Base-by-base conservation (phyloP, 2,329 filamentous ascomycete genomes). In the Penicillium freii region DNA sequence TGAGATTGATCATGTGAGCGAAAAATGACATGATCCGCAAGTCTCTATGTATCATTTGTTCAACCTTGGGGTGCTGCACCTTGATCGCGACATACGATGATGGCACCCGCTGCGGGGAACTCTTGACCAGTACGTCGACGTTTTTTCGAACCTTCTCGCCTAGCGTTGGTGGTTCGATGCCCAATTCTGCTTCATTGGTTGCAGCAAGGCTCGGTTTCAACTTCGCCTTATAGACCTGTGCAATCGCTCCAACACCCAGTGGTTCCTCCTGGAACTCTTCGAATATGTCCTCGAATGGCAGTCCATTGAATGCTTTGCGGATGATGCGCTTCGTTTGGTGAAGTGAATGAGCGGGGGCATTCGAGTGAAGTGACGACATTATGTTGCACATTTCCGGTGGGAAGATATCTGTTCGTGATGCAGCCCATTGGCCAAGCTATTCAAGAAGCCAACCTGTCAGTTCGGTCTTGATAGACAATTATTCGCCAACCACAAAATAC, bases 201-300 rank as follows among this genome's bases (percentile, higher is more conserved):
- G 81, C 82, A 6, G 89, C 86, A 51, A 97, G 78, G 65, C 90
- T 87, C 0, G 89, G 84, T 69, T 92, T 95, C 45, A 99, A 77
- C 73, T 92, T 97, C 0, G 94, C 94, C 71, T 91, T 95, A 82
- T 99, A 99, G 3, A 97, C 94, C 73, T 99, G 94, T 0, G 94
- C 94, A 67, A 99, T 97, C 31, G 94, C 94, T 11, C 94, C 94
- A 0, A 97, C 93, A 1, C 94, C 94, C 0, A 99, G 79, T 0
- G 94, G 94, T 64, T 81, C 86, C 75, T 95, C 90, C 29, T 97
- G 83, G 65, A 99, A 99, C 72, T 97, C 94, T 31, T 96, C 91
- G 67, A 99, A 99, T 58, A 99, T 97, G 5, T 96, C 90, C 13
- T 93, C 87, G 63, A 99, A 97, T 0, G 76, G 68, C 54, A 89